Percentiles rank a stretch among this genome's conserved stretches.
Conservation (phyloP, 2,329 filamentous ascomycete genomes). For the Aspergillus pseudonomiae region DNA sequence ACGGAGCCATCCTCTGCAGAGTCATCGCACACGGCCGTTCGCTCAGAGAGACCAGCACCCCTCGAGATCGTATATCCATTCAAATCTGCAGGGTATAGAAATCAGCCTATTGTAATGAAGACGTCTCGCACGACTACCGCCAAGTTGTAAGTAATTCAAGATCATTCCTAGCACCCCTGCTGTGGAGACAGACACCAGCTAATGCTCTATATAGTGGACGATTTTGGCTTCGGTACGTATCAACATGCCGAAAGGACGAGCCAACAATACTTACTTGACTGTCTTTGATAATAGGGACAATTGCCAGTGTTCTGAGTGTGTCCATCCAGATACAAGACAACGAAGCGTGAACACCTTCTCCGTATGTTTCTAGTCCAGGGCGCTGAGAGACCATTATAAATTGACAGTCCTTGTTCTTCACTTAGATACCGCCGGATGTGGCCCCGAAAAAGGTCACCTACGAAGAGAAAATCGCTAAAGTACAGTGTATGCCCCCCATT, state of each 20-base stretch:
- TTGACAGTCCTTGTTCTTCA: neutral
- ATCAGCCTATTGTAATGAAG: neutral
- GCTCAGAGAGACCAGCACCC: neutral
- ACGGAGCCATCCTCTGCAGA: too few species aligned
- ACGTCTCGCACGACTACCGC: neutral
- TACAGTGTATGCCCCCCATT: constrained; percentile 52
- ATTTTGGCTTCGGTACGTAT: constrained; percentile 22
- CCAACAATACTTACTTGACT: neutral
- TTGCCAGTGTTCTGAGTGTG: constrained; percentile 68
- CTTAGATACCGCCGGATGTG: constrained; percentile 53
- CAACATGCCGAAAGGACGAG: neutral
- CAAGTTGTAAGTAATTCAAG: neutral
- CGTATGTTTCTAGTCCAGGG: constrained; percentile 39
- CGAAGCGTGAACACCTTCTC: constrained; percentile 69
- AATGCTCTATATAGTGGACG: constrained; percentile 16
- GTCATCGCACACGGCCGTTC: neutral
- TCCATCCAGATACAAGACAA: constrained; percentile 72
- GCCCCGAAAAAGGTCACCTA: constrained; percentile 35
- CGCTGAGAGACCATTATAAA: neutral
- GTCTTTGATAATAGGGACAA: constrained; percentile 62
- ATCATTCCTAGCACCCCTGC: neutral
- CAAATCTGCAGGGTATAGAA: neutral
- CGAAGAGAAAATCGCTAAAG: constrained; percentile 44
- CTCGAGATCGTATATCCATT: neutral
- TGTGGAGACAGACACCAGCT: neutral